Base-by-base conservation (phyloP, 345 rosid species). In the Ailanthus altissimus region DNA sequence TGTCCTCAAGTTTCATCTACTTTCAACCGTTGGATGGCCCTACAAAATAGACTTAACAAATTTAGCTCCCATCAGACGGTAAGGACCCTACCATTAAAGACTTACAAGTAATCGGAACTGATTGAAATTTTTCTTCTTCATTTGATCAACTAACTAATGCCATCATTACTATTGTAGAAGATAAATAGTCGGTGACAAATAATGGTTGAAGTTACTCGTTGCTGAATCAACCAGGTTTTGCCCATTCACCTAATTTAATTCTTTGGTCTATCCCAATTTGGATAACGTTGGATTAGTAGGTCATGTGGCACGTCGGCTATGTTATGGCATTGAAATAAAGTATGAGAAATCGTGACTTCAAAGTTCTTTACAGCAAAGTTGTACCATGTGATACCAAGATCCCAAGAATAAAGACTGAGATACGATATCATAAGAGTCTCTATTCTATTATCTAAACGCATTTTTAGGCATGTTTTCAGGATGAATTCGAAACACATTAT, bases 251-350 rank as follows among this genome's bases (percentile, higher is more conserved):
- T 69, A 76, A 75, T 76, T 62, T 7, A 42, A 14, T 61, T 2
- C 21, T 74, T 38, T 65, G 58, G 75, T 79, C 79, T 79, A 77
- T 87, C 85, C 26, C 46, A 3, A 5, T 54, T 53, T 50, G 88
- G 90, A 84, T 87, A 87, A 84, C 57, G 84, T 73, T 77, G 72
- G 76, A 66, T 68, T 38, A 46, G 25, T 9, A 25, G 43, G 54
- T 58, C 42, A 8, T 32, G 23, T 45, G 77, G 54, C 60, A 43
- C 72, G 53, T 57, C 66, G 36, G 74, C 58, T 8, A 46, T 36
- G 68, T 51, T 43, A n/a, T 21, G 6, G 66, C 8, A 28, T 25
- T 62, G 45, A 6, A 38, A 65, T 8, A 9, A 23, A 51, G 18
- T 79, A 49, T 16, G 32, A 42, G 38, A 42, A 57, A 86, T 65